Base-by-base conservation (phyloP, 257 asterid species). In the Salvia rosmarinus region DNA sequence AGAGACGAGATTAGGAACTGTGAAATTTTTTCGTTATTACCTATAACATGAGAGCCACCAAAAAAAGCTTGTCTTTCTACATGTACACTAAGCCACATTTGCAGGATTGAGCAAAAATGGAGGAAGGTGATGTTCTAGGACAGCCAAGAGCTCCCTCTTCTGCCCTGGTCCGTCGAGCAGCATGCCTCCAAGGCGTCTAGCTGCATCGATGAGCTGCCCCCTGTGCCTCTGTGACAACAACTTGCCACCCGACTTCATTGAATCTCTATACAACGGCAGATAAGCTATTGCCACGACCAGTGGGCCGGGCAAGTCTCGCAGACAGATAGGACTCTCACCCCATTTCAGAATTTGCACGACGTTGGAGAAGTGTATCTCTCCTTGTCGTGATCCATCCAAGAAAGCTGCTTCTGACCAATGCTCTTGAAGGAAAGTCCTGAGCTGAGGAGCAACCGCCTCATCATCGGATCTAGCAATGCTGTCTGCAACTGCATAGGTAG, bases 401-500 rank as follows among this genome's bases (percentile, higher is more conserved):
- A 78, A 91, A 17, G 99, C 97, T 1, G 79, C 83, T 80, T 91
- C 96, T 0, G 97, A 95, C 99, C 99, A 95, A 50, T 95, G 76
- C 65, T 88, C 95, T 32, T 46, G 83, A 25, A 91, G 89, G 59
- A 91, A 95, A 9, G 84, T 47, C 79, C 84, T 80, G 5, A 95
- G 85, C 72, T 85, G 86, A 0, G 98, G 99, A 16, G 96, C 89
- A 49, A 95, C 86, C 3, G 90, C 76, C 70, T 86, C 98, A n/a
- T 91, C 98, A 0, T 85, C 89, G 0, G 95, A 85, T 65, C 78
- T 79, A 0, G 98, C 96, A 21, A 91, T 95, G 83, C 90, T 88
- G 68, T 95, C 98, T 0, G 96, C 98, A 8, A 91, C 98, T 0
- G 98, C 90, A 52, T 91, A 95, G 2, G 99, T 91, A 3, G 98